Conservation (phyloP, 257 asterid species). For the Solanum paucissectum region DNA sequence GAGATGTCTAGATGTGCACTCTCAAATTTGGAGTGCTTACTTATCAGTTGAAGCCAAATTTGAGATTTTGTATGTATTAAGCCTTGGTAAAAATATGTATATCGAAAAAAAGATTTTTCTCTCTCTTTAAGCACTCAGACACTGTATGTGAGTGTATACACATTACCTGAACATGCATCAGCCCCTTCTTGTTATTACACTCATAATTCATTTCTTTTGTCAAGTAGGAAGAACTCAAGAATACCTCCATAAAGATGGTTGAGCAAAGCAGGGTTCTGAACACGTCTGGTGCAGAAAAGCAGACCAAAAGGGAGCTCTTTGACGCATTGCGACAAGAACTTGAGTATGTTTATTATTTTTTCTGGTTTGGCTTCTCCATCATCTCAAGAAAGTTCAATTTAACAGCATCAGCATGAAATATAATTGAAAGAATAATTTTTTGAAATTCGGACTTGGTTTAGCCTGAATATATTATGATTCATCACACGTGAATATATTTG, state of each 20-base stretch:
- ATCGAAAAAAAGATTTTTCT: background rate
- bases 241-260: constrained; percentile 23
- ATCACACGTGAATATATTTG: background rate
- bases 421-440: background rate
- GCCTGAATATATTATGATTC: background rate
- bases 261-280: constrained; percentile 93
- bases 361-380: background rate
- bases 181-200: background rate
- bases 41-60: no score
- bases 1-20: background rate
- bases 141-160: background rate
- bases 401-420: background rate
- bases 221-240: constrained; percentile 68
- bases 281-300: constrained; percentile 90
- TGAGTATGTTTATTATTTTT: constrained; percentile 39
- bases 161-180: background rate
- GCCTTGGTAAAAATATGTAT: no score
- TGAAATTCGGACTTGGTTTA: background rate
- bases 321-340: constrained; percentile 94
- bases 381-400: background rate
- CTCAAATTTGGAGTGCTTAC: background rate
- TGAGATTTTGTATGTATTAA: no score
- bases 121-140: background rate
- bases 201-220: background rate
- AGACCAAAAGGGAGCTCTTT: constrained; percentile 88